Base-by-base conservation (phyloP, 83 land plant genomes). In the Thuja plicata region DNA sequence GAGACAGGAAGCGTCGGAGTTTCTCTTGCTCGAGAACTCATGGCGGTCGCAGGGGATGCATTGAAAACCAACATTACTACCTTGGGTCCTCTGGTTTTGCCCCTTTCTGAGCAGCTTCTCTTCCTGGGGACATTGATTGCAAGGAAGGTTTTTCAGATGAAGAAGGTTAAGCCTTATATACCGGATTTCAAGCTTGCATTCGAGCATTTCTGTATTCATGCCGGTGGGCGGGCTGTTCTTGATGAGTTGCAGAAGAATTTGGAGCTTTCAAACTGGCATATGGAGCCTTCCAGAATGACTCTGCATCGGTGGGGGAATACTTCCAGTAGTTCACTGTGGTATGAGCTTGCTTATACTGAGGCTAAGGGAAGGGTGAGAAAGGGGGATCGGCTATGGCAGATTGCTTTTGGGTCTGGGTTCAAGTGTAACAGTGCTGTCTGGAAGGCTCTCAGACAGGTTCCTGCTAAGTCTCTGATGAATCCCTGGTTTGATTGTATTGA, bases 331-430 rank as follows among this genome's bases (percentile, higher is more conserved):
- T 86, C 88, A 0, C 45, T 89, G 30, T 89, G 90, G 90, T 89
- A 89, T 21, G 90, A 89, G 80, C 81, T 89, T 0, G 88, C 90
- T 0, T 89, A 89, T 52, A 89, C 80, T 11, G 90, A 89, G 77
- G 88, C 90, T 12, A 89, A 86, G 19, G 90, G 91, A 7, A 54
- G 91, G 5, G 62, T 90, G 5, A 5, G 35, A 0, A 88, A 41
- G 2, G 91, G 91, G 35, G 90, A 90, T 78, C 55, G 91, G 32
- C 37, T 90, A 15, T 90, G 91, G 91, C 91, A 90, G 91, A 90
- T 90, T 27, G 88, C 88, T 24, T 70, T 87, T 40, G 88, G 88
- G 5, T 87, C 88, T 5, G 88, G 88, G 0, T 87, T 89, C 35
- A 89, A 89, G 84, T 89, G 90, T 13, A 89, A 89, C 83, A 88